Percentiles rank a stretch among this genome's conserved stretches.
These are phyloP conservation scores for Yarrowia phangngaensis DNA, from an alignment of 805 yeast species.

Conservation along the genomic window DNA sequence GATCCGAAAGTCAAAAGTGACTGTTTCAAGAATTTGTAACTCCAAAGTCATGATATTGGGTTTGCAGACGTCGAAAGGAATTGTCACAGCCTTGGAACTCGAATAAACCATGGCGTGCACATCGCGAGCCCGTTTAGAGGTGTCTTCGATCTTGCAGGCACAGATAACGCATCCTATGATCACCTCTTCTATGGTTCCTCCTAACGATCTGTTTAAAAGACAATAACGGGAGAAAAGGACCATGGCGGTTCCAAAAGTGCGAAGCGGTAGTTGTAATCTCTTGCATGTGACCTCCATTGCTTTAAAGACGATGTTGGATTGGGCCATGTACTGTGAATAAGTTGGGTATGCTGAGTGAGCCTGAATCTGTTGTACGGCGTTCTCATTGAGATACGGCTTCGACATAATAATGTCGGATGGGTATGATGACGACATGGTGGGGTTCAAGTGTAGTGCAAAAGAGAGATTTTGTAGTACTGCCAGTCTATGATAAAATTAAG, in stretches of 20 bases:
- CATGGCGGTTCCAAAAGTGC: conserved; percentile 67
- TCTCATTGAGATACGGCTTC: conserved; percentile 21
- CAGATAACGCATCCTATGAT: conserved; percentile 65
- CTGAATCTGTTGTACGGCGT: conserved; percentile 22
- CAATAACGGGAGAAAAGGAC: conserved; percentile 67
- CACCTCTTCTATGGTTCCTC: conserved; percentile 43
- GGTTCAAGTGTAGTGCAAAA: neutral
- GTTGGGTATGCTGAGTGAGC: conserved; percentile 14
- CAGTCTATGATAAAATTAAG: too few relatives aligned
- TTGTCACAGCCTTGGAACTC: neutral
- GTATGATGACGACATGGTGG: neutral
- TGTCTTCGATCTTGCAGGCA: conserved; percentile 78
- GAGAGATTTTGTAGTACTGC: too few relatives aligned
- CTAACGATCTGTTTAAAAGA: conserved; percentile 48
- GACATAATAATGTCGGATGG: conserved; percentile 22
- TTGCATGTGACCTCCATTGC: neutral
- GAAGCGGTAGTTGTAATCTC: conserved; percentile 48
- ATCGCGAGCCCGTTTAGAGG: conserved; percentile 68
- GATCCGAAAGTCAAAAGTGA: conserved; percentile 74
- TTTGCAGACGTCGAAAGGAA: conserved; percentile 3
- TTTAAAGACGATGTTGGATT: conserved; percentile 3
- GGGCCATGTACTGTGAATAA: conserved; percentile 21
- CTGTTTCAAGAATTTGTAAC: conserved; percentile 67
- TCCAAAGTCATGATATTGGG: conserved; percentile 59
- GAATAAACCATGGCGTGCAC: conserved; percentile 43